These are phyloP conservation scores for Phialophora chinensis DNA, from an alignment of 2,329 filamentous ascomycete species.

Conservation along the genomic window DNA sequence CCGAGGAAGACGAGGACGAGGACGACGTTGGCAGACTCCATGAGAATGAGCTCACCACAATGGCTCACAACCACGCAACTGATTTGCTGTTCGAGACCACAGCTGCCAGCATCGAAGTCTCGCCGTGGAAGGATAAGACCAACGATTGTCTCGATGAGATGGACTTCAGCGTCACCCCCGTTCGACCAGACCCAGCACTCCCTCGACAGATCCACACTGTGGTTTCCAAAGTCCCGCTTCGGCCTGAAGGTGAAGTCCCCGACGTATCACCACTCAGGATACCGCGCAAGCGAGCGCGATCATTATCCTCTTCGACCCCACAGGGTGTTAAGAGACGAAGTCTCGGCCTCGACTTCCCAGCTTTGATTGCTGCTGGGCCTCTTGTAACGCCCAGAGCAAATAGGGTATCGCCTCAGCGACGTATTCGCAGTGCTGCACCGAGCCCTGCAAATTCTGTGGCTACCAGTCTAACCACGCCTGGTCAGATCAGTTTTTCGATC, in stretches of 20 bases:
- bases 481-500: constrained; percentile 35
- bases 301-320: constrained; percentile 54
- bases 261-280: constrained; percentile 51
- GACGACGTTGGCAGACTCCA: background rate
- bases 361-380: background rate
- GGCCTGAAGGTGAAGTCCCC: constrained; percentile 62
- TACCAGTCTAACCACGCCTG: constrained; percentile 31
- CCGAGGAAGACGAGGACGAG: background rate
- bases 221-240: constrained; percentile 73
- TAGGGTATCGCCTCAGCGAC: constrained; percentile 29
- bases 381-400: constrained; percentile 23
- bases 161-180: constrained; percentile 57
- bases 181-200: constrained; percentile 53
- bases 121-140: constrained; percentile 6
- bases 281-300: constrained; percentile 58
- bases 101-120: constrained; percentile 19
- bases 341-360: constrained; percentile 14
- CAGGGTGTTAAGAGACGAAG: constrained; percentile 29
- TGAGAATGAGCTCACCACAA: background rate
- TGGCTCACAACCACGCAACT: background rate
- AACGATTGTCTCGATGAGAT: constrained; percentile 15
- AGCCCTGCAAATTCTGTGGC: constrained; percentile 35
- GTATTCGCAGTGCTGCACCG: constrained; percentile 34
- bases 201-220: constrained; percentile 71
- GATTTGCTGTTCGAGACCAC: constrained; percentile 1